A percentile compares a stretch with the other conserved stretches of the same genome.
These are phyloP conservation scores for Phoma herbarum DNA, from an alignment of 2,329 filamentous ascomycete genomes.

Conservation along the genomic window DNA sequence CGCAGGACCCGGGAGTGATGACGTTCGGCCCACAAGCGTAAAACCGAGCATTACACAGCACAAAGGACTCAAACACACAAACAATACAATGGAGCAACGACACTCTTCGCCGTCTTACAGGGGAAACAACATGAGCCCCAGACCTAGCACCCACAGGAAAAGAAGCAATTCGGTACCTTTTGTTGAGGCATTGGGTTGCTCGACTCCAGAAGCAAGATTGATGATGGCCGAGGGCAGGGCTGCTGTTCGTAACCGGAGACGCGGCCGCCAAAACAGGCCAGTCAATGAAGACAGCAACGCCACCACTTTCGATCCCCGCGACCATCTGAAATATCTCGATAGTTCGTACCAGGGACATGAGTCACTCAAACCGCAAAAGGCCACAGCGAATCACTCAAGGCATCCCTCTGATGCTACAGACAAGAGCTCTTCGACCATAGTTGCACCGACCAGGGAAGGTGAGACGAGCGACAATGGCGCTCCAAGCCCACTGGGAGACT, in stretches of 20 bases:
- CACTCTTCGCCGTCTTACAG: slow-evolving; percentile 33
- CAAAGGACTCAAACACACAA: slow-evolving; percentile 2
- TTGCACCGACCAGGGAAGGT: slow-evolving; percentile 22
- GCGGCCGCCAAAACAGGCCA: slow-evolving; percentile 35
- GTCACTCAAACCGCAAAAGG: slow-evolving; percentile 19
- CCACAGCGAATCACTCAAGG: slow-evolving; percentile 34
- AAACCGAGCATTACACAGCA: slow-evolving; percentile 23
- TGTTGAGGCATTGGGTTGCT: slow-evolving; percentile 47
- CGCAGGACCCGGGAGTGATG: slow-evolving; percentile 37
- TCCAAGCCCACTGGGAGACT: slow-evolving; percentile 40
- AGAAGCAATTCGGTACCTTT: slow-evolving; percentile 50
- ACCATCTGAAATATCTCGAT: slow-evolving; percentile 45
- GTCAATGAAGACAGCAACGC: slow-evolving; percentile 28
- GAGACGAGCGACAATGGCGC: slow-evolving; percentile 13
- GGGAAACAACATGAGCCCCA: slow-evolving; percentile 25
- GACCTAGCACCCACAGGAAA: slow-evolving; percentile 39
- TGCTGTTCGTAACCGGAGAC: slow-evolving; percentile 43
- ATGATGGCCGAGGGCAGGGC: slow-evolving; percentile 49
- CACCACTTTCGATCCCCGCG: slow-evolving; percentile 38
- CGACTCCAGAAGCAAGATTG: slow-evolving; percentile 47
- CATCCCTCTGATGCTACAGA: slow-evolving; percentile 45
- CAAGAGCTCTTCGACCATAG: slow-evolving; percentile 41
- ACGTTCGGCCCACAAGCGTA: slow-evolving; percentile 26
- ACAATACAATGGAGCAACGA: slow-evolving; percentile 38
- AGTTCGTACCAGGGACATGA: slow-evolving; percentile 25